Evolutionary conservation across 768 basidiomycete species (phyloP).

Genomic region (Amanita pseudoporphyria): DNA sequence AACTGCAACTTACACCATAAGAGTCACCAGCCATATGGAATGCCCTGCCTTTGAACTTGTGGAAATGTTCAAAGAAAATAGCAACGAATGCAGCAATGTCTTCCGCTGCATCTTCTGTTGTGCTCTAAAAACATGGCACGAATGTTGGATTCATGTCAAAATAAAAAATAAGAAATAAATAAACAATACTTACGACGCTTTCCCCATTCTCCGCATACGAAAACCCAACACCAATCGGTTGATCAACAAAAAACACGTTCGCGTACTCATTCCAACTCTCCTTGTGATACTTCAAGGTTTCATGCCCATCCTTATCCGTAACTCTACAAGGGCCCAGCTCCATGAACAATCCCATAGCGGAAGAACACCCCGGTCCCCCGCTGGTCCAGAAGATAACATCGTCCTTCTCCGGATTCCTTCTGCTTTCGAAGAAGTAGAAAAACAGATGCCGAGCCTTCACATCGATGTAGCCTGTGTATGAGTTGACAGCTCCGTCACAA

Average conservation of each 20-base stretch:
- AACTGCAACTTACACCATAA: constrained; percentile 47
- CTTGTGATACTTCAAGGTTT: constrained; percentile 37
- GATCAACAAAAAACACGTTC: constrained; percentile 54
- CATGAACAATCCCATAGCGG: constrained; percentile 59
- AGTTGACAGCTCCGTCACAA: constrained; percentile 50
- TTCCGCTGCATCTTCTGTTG: constrained; percentile 56
- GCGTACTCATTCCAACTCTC: constrained; percentile 64
- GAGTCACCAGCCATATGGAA: constrained; percentile 71
- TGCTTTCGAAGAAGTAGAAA: constrained; percentile 74
- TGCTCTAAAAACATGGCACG: constrained; percentile 29
- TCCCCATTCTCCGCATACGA: constrained; percentile 60
- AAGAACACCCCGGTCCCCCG: constrained; percentile 29
- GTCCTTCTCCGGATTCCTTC: constrained; percentile 48
- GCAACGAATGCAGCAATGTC: constrained; percentile 65
- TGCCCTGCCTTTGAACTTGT: constrained; percentile 53
- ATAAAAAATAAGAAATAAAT: too few relatives aligned
- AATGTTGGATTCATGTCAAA: not conserved
- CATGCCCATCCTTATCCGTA: constrained; percentile 30
- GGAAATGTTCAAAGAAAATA: constrained; percentile 70
- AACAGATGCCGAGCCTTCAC: constrained; percentile 53
- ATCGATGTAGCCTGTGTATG: constrained; percentile 63
- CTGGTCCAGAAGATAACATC: constrained; percentile 53
- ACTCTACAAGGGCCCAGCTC: constrained; percentile 70
- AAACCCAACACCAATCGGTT: constrained; percentile 53
- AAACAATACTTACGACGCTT: constrained; percentile 32